phyloP scores from a whole-genome alignment of 495 filamentous ascomycete species.

The Aspergillus wentii region DNA sequence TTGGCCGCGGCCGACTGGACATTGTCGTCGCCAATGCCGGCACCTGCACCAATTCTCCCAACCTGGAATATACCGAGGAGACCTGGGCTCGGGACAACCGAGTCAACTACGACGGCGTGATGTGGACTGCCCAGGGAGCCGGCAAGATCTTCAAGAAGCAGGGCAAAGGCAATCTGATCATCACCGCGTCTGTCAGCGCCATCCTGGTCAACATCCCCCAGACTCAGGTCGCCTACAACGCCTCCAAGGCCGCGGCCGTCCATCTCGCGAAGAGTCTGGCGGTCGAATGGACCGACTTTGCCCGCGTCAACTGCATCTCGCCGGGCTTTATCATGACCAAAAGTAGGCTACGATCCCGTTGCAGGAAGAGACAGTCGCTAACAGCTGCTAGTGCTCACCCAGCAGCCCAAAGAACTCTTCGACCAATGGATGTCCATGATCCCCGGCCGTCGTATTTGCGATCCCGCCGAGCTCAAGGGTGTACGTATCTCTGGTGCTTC shows the following conservation, averaged over 20 bases:
- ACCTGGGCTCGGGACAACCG: slow-evolving; percentile 17
- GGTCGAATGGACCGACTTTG: slow-evolving; percentile 27
- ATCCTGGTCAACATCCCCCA: slow-evolving; percentile 37
- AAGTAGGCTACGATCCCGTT: neutral
- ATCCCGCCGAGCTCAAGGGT: slow-evolving; percentile 67
- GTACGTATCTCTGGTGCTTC: slow-evolving; percentile 21
- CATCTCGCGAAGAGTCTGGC: slow-evolving; percentile 41
- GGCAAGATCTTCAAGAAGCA: slow-evolving; percentile 22
- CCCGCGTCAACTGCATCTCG: slow-evolving; percentile 20
- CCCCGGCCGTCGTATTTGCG: slow-evolving; percentile 63
- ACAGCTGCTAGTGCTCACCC: slow-evolving; percentile 5
- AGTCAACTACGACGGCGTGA: slow-evolving; percentile 28
- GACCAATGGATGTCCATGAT: slow-evolving; percentile 69
- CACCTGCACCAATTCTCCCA: slow-evolving; percentile 37
- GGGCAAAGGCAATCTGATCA: slow-evolving; percentile 16
- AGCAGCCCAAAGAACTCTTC: slow-evolving; percentile 45
- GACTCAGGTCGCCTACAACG: slow-evolving; percentile 60
- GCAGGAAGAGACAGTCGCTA: neutral
- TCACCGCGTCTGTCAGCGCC: slow-evolving; percentile 20
- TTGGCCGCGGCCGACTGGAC: slow-evolving; percentile 52
- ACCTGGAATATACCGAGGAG: slow-evolving; percentile 13
- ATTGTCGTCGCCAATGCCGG: slow-evolving; percentile 62
- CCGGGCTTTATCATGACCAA: slow-evolving; percentile 14
- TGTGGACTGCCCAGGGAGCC: slow-evolving; percentile 32
- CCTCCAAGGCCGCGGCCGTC: slow-evolving; percentile 55